phyloP scores from a whole-genome alignment of 495 filamentous ascomycete genomes.

The Penicillium subrubescens region DNA sequence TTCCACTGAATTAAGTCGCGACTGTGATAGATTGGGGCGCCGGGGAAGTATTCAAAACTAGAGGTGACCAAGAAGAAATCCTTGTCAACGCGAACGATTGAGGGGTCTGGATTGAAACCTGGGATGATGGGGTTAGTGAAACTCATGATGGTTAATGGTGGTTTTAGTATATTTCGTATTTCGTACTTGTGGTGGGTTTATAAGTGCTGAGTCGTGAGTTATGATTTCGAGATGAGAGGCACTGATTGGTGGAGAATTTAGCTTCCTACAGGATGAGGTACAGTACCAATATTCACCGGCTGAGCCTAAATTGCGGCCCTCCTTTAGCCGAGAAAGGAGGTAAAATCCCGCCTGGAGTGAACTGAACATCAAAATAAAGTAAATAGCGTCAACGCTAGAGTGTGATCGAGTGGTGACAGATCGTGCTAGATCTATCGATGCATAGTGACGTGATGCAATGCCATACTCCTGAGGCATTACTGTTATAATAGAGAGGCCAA shows the following conservation, averaged over 20 bases:
- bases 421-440: no score
- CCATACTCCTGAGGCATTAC: no score
- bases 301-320: neutral
- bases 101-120: conserved; percentile 16
- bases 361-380: neutral
- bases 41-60: conserved; percentile 52
- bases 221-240: neutral
- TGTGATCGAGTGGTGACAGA: neutral
- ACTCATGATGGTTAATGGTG: conserved; percentile 13
- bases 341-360: neutral
- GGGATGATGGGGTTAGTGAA: conserved; percentile 17
- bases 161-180: neutral
- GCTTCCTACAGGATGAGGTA: neutral
- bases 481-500: no score
- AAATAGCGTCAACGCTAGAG: neutral
- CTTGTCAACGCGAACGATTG: conserved; percentile 36
- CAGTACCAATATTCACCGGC: neutral
- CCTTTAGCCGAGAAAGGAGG: neutral
- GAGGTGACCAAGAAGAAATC: conserved; percentile 51
- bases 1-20: conserved; percentile 48
- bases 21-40: conserved; percentile 49
- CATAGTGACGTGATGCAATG: no score
- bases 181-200: neutral
- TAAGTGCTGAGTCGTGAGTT: neutral
- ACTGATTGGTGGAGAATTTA: conserved; percentile 29